Evolutionary conservation across 495 filamentous ascomycete species (phyloP).

Genomic region (Sabuloglossum arenarium): DNA sequence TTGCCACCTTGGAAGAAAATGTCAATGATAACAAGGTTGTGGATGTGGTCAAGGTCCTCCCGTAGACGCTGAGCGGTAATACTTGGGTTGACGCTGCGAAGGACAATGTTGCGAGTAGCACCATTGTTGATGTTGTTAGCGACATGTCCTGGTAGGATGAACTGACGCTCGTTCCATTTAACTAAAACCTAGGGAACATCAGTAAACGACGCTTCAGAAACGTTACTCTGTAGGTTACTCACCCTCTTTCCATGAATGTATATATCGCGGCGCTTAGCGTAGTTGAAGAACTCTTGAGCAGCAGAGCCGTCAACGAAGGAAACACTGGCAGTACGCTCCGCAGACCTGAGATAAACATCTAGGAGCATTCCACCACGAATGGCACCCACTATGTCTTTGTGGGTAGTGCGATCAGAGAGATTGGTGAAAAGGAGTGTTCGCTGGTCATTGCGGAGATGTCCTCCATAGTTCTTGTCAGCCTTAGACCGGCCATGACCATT

Average conservation of each 20-base stretch:
- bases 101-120: constrained; percentile 58
- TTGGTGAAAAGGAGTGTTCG: constrained; percentile 43
- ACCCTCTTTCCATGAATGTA: constrained; percentile 52
- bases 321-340: constrained; percentile 41
- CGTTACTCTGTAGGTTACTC: constrained; percentile 4
- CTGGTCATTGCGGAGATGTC: constrained; percentile 18
- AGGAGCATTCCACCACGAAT: constrained; percentile 50
- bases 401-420: constrained; percentile 40
- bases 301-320: constrained; percentile 47
- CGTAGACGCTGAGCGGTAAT: constrained; percentile 45
- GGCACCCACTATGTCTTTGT: constrained; percentile 42
- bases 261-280: constrained; percentile 43
- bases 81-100: constrained; percentile 32
- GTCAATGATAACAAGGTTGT: constrained; percentile 52
- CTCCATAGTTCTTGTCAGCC: not conserved
- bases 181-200: constrained; percentile 36
- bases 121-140: constrained; percentile 43
- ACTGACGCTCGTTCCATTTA: constrained; percentile 55
- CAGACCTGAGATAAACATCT: constrained; percentile 42
- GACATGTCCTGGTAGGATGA: constrained; percentile 42
- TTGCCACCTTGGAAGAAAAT: constrained; percentile 34
- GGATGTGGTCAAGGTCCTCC: constrained; percentile 63
- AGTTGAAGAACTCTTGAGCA: constrained; percentile 40
- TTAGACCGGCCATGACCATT: not conserved
- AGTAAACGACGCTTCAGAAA: constrained; percentile 1